Evolutionary conservation across 192 early-diverging fungal species (phyloP), one percentile per base, ranked within the genome.

Genomic region (Jimgerdemannia lactiflua): DNA sequence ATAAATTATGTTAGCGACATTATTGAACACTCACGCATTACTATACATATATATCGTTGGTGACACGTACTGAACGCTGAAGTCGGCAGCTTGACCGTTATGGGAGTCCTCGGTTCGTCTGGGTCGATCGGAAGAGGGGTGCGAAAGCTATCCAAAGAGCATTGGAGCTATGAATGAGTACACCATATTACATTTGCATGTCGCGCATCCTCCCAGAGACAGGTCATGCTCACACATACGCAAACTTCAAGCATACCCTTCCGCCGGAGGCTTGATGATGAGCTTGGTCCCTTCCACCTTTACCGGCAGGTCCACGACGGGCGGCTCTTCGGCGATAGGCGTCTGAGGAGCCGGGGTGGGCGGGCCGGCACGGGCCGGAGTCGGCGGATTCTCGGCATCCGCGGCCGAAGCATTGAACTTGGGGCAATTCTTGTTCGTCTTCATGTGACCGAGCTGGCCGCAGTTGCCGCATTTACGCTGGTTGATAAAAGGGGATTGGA

Each of bases 361-460:
- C 29, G 20, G 44, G 39, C 14, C 39, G 59, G 71, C 43, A 65
- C 20, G 41, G 40, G 69, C 43, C 11, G n/a, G 18, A 59, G 40
- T 68, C 67, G 39, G 14, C 67, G 14, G 54, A 42, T 40, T 41
- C 17, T 29, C 42, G 14, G 8, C 49, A 14, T 59, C 14, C 14
- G 49, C 49, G 29, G 85, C 29, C 77, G 84, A 74, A n/a, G 76
- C 80, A 71, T 85, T 86, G 19, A 81, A 86, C 69, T 83, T 88
- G 4, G 91, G 93, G 77, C 94, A 95, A 63, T 89, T 92, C 69
- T 91, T 91, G 82, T 94, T 95, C 6, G 94, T 95, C 79, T 94
- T 95, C 93, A 93, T 95, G 64, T 95, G 94, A n/a, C 94, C 94
- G 20, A 90, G 80, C 75, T 90, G 84, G 42, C 92, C 92, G 80